Evolutionary conservation across 345 rosid species (phyloP), one percentile per base, ranked within the genome.

Genomic region (Citrus maxima): DNA sequence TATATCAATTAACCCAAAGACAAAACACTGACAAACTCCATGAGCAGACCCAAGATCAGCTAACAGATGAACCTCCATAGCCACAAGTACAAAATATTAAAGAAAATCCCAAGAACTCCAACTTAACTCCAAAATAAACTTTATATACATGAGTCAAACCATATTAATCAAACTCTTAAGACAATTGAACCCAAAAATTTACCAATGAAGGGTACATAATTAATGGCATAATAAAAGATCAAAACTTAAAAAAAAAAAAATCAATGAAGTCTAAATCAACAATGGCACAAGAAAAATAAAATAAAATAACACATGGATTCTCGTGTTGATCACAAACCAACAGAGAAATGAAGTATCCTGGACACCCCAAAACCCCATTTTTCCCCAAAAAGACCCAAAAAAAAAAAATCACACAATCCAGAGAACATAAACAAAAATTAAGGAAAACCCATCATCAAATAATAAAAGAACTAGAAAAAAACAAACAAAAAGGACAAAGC

Each of bases 151-250:
- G 32, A 70, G 51, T 69, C 60, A 46, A 70, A 49, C 24, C 60
- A 70, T 24, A 49, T 68, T 68, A 38, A 69, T 69, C 73, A 69
- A 70, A 38, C 68, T 59, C 51, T 18, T 9, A 77, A 10, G 69
- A 67, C 40, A 54, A 32, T 34, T 66, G 25, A 56, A 35, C 16
- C 22, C 10, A 77, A 42, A 25, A 69, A 42, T 18, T 5, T 6
- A 69, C 7, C 34, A 69, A 69, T 16, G 5, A 69, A 8, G 27
- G 22, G 70, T 9, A 35, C 10, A 35, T 21, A 66, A 19, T 19
- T 66, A n/a, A 10, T 25, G 60, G 42, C 62, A 54, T 2, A 71
- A 54, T 19, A 18, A 51, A 71, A 71, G 32, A 28, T 25, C 60
- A 49, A 70, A 42, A 70, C 34, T 25, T 9, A 4, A 42, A 4